These are phyloP conservation scores for Vitis hybrid DNA, from an alignment of 177 flowering plant genomes.

Conservation along the genomic window DNA sequence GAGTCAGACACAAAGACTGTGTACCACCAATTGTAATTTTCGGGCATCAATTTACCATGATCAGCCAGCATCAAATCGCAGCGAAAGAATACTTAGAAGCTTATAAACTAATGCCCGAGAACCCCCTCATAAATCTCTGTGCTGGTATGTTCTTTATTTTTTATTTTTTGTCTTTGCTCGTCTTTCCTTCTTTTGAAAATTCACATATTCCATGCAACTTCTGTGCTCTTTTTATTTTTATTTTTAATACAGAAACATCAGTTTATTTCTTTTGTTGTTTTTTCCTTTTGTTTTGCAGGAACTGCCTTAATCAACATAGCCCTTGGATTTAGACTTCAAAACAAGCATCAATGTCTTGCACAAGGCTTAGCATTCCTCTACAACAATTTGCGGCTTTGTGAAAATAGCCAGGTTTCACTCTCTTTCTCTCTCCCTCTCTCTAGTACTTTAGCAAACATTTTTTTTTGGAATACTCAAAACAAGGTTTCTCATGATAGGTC, in stretches of 20 bases:
- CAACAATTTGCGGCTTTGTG: constrained; percentile 59
- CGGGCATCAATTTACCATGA: constrained; percentile 71
- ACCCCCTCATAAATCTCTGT: constrained; percentile 82
- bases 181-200: not conserved
- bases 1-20: constrained; percentile 47
- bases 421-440: not conserved
- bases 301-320: constrained; percentile 82
- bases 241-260: not conserved
- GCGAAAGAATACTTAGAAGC: constrained; percentile 87
- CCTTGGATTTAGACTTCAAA: constrained; percentile 76
- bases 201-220: not conserved
- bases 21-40: constrained; percentile 69
- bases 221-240: not conserved
- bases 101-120: constrained; percentile 72
- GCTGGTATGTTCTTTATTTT: constrained; percentile 47
- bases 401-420: constrained; percentile 64
- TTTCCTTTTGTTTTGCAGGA: constrained; percentile 36
- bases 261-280: not conserved
- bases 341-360: constrained; percentile 69
- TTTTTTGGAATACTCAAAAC: not conserved
- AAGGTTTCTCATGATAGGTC: no score
- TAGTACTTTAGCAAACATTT: not conserved
- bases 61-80: constrained; percentile 80
- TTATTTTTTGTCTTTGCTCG: not conserved
- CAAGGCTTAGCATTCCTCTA: constrained; percentile 87